These are phyloP conservation scores for Mariannaea sp. DNA, from an alignment of 2,329 filamentous ascomycete genomes.

Conservation along the genomic window DNA sequence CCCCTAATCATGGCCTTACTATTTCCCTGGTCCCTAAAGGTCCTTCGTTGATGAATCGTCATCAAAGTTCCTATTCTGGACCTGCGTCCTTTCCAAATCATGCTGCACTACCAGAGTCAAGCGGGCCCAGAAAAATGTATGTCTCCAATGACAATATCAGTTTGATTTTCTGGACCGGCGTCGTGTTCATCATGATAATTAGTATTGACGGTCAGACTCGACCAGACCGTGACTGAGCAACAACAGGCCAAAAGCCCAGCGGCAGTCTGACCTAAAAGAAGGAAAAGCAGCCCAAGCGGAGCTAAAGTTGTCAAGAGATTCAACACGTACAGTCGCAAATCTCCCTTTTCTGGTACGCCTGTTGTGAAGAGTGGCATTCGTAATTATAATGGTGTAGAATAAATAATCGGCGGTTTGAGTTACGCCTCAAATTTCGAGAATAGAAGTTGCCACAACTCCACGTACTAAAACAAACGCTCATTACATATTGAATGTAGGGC, in stretches of 20 bases:
- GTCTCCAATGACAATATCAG: constrained; percentile 60
- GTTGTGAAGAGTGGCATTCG: neutral
- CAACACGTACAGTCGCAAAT: neutral
- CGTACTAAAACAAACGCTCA: neutral
- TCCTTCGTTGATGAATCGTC: constrained; percentile 37
- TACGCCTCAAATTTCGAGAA: neutral
- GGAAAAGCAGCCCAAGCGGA: no score
- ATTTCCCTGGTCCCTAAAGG: constrained; percentile 65
- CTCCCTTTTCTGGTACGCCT: neutral
- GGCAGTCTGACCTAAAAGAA: no score
- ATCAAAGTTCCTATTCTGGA: constrained; percentile 61
- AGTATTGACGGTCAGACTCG: constrained; percentile 61
- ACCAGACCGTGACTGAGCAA: constrained; percentile 59
- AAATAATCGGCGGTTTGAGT: constrained; percentile 3
- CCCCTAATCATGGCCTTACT: constrained; percentile 63
- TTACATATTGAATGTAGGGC: neutral
- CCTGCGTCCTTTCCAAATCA: constrained; percentile 72
- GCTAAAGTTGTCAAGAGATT: no score
- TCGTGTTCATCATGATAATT: constrained; percentile 60
- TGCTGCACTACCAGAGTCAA: constrained; percentile 55
- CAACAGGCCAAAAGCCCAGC: constrained; percentile 59
- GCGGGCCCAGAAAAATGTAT: constrained; percentile 39
- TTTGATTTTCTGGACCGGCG: constrained; percentile 70
- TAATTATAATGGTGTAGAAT: neutral
- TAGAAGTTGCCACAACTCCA: neutral